These are phyloP conservation scores for Penicillium sp. DNA, from an alignment of 2,329 filamentous ascomycete species.

Conservation along the genomic window DNA sequence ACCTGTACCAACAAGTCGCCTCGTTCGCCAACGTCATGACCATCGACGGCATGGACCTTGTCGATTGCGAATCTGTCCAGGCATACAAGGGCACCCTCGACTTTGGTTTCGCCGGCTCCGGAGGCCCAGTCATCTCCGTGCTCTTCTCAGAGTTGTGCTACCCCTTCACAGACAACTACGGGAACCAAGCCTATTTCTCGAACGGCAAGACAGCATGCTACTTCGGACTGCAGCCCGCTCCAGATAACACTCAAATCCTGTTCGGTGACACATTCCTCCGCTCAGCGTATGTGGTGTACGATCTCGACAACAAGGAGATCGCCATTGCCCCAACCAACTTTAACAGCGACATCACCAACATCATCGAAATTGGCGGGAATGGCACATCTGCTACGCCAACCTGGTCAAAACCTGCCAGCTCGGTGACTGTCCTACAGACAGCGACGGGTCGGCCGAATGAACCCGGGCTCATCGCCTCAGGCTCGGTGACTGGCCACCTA, in stretches of 20 bases:
- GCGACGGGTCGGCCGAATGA: background rate
- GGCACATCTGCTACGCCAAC: background rate
- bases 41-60: background rate
- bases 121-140: background rate
- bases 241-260: background rate
- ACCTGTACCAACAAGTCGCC: conserved; percentile 1
- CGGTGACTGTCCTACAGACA: background rate
- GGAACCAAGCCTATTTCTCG: background rate
- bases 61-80: background rate
- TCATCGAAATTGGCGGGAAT: background rate
- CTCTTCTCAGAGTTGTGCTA: background rate
- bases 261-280: conserved; percentile 1
- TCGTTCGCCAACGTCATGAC: conserved; percentile 1
- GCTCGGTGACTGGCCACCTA: background rate
- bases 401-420: background rate
- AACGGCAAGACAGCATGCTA: background rate
- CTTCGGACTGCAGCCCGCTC: background rate
- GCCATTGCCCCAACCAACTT: background rate
- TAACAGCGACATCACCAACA: background rate
- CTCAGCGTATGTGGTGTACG: conserved; percentile 1
- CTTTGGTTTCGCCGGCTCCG: background rate
- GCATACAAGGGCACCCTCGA: background rate
- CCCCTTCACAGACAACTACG: background rate
- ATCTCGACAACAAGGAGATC: background rate
- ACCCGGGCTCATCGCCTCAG: background rate